These are phyloP conservation scores for Globisporangium abappressorium DNA, from an alignment of 352 stramenopile species.

Conservation along the genomic window DNA sequence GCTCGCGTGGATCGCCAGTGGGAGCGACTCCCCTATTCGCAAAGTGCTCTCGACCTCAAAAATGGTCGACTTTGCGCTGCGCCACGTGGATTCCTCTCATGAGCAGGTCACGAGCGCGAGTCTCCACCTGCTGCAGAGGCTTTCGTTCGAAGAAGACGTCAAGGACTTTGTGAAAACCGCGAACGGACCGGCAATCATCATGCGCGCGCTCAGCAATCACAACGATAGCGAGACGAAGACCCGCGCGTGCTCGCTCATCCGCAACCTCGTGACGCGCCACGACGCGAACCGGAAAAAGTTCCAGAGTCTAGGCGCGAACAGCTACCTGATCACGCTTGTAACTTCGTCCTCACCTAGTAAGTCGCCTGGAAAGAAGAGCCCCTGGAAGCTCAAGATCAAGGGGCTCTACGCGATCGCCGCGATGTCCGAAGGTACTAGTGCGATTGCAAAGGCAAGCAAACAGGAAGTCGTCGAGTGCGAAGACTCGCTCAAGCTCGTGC, in stretches of 20 bases:
- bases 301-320: slow-evolving; percentile 43
- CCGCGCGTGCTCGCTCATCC: slow-evolving; percentile 42
- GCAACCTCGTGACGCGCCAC: slow-evolving; percentile 45
- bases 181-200: slow-evolving; percentile 37
- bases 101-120: slow-evolving; percentile 34
- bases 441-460: slow-evolving; percentile 42
- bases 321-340: slow-evolving; percentile 30
- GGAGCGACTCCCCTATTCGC: slow-evolving; percentile 28
- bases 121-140: slow-evolving; percentile 54
- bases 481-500: slow-evolving; percentile 32
- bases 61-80: slow-evolving; percentile 45
- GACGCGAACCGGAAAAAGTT: slow-evolving; percentile 54
- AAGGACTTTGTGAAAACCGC: slow-evolving; percentile 35
- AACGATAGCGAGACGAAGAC: slow-evolving; percentile 21
- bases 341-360: slow-evolving; percentile 7
- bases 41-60: slow-evolving; percentile 42
- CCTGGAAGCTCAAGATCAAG: slow-evolving; percentile 43
- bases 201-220: slow-evolving; percentile 39
- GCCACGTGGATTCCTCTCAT: slow-evolving; percentile 34
- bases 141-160: slow-evolving; percentile 37
- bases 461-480: slow-evolving; percentile 60
- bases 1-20: slow-evolving; percentile 53
- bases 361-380: neutral
- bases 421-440: slow-evolving; percentile 32
- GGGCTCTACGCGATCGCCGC: slow-evolving; percentile 49